Conservation (phyloP, 305 asterid species). For the Petunia hybrid region DNA sequence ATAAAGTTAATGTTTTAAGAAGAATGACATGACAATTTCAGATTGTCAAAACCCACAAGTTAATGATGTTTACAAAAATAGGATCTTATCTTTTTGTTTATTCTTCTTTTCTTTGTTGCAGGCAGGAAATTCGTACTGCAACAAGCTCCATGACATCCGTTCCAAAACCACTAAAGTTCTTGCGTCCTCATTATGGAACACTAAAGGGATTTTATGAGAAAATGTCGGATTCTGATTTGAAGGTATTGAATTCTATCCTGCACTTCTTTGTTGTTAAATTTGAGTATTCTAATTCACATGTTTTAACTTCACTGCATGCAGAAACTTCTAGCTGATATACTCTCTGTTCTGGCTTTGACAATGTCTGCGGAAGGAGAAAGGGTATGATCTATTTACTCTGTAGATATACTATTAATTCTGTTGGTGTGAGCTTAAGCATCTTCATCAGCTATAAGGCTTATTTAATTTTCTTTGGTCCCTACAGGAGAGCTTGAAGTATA, state of each 20-base stretch:
- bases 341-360: slow-evolving; percentile 95
- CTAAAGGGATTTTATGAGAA: slow-evolving; percentile 73
- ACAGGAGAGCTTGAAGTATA: slow-evolving; percentile 98
- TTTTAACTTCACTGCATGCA: slow-evolving; percentile 40
- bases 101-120: slow-evolving; percentile 36
- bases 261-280: neutral
- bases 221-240: slow-evolving; percentile 74
- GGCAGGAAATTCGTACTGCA: slow-evolving; percentile 93
- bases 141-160: slow-evolving; percentile 99
- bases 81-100: neutral
- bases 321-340: slow-evolving; percentile 94
- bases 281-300: slow-evolving; percentile 8
- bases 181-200: slow-evolving; percentile 97
- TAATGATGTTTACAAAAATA: slow-evolving; percentile 12
- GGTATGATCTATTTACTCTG: slow-evolving; percentile 52
- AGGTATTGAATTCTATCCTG: slow-evolving; percentile 52
- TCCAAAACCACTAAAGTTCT: slow-evolving; percentile 92
- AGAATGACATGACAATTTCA: neutral
- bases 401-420: neutral
- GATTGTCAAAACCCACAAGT: neutral
- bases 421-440: slow-evolving; percentile 23
- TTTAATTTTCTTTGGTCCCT: slow-evolving; percentile 35
- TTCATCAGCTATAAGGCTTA: neutral
- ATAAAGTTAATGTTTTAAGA: neutral
- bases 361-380: slow-evolving; percentile 99